Percentiles rank a stretch among this genome's conserved stretches.
Evolutionary conservation across 176 grass and related monocot genomes (phyloP).

Genomic region (Juncus effusus): DNA sequence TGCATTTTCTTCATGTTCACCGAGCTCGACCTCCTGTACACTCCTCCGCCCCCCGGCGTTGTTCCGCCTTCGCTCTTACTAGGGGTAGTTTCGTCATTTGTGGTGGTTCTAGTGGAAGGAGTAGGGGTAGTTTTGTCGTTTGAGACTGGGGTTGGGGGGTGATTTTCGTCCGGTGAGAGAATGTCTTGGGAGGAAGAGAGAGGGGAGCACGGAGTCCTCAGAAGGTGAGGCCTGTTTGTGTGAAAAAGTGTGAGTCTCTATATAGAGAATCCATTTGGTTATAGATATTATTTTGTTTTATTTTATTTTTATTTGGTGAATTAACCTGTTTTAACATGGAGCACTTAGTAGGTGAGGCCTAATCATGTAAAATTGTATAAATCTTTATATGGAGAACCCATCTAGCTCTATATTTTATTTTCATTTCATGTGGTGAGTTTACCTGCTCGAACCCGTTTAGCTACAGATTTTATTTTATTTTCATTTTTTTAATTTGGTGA

Average conservation of each 20-base stretch:
- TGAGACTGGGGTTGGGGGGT: slow-evolving; percentile 29
- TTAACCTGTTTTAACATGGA: too few relatives aligned
- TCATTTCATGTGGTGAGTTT: too few relatives aligned
- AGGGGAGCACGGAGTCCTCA: slow-evolving; percentile 66
- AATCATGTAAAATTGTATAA: slow-evolving; percentile 20
- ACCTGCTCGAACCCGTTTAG: too few relatives aligned
- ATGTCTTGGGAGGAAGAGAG: slow-evolving; percentile 47
- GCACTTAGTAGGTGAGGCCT: slow-evolving; percentile 12
- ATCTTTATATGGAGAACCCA: too few relatives aligned
- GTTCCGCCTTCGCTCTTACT: neutral
- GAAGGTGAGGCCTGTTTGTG: slow-evolving; percentile 18
- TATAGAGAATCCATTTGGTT: too few relatives aligned
- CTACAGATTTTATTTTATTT: too few relatives aligned
- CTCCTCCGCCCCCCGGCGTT: slow-evolving; percentile 4
- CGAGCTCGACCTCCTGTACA: slow-evolving; percentile 70
- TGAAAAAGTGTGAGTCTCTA: too few relatives aligned
- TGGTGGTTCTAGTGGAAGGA: neutral
- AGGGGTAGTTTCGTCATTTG: slow-evolving; percentile 53
- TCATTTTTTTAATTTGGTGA: neutral
- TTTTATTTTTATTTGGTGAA: too few relatives aligned
- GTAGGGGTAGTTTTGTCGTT: slow-evolving; percentile 19
- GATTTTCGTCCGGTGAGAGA: slow-evolving; percentile 71
- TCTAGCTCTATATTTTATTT: too few relatives aligned
- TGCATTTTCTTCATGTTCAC: slow-evolving; percentile 99
- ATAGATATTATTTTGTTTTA: too few relatives aligned